Evolutionary conservation across 1,284 basidiomycete genomes (phyloP).

Genomic region (Neolentinus lepideus): DNA sequence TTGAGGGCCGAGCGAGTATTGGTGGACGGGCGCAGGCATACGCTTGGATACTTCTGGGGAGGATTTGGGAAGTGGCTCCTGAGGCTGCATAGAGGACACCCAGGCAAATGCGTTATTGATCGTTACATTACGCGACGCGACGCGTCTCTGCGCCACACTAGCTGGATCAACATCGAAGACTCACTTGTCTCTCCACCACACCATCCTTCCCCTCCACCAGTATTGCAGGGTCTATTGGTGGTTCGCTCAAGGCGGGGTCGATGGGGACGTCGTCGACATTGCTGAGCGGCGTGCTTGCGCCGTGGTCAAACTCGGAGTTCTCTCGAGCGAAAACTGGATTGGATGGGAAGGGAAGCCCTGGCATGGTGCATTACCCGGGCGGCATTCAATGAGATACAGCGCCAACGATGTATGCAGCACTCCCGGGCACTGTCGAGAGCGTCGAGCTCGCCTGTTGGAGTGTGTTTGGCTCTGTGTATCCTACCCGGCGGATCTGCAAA

Average conservation of each 20-base stretch:
- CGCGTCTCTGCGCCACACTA: conserved; percentile 18
- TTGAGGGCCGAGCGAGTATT: conserved; percentile 66
- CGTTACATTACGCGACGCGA: conserved; percentile 24
- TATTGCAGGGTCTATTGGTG: conserved; percentile 45
- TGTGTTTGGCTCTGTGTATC: background rate
- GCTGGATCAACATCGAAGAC: conserved; percentile 4
- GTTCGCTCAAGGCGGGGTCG: conserved; percentile 55
- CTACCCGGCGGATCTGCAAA: background rate
- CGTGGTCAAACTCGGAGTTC: conserved; percentile 41
- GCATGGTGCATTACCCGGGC: conserved; percentile 31
- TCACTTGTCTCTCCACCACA: conserved; percentile 21
- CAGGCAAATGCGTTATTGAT: background rate
- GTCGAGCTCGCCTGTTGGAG: conserved; percentile 2
- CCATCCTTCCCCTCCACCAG: conserved; percentile 22
- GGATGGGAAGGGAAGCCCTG: conserved; percentile 50
- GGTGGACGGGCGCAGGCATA: conserved; percentile 13
- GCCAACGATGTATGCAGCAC: conserved; percentile 4
- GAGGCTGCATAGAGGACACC: background rate
- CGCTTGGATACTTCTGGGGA: background rate
- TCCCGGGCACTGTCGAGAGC: conserved; percentile 9
- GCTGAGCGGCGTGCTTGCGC: conserved; percentile 37
- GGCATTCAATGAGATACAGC: conserved; percentile 9
- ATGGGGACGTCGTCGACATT: conserved; percentile 60
- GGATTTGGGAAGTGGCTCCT: background rate
- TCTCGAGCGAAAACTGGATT: conserved; percentile 41